Evolutionary conservation across 2,329 filamentous ascomycete genomes (phyloP).

Genomic region (Sporothrix mexicana): DNA sequence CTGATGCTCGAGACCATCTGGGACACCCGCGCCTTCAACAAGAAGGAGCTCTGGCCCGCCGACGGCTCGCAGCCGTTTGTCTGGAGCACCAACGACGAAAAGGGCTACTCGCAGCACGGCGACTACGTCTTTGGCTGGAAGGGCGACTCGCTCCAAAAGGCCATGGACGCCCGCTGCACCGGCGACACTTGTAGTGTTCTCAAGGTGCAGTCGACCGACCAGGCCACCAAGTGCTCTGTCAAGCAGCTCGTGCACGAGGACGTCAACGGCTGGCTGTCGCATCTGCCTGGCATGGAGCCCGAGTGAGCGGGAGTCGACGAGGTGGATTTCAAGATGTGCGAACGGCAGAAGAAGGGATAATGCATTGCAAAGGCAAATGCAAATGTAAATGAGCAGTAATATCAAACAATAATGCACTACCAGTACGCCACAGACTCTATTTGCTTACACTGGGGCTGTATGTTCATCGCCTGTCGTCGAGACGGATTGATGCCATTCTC

Average conservation of each 20-base stretch:
- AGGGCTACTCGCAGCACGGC: conserved; percentile 55
- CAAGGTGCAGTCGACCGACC: conserved; percentile 51
- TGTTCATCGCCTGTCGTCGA: too few relatives aligned
- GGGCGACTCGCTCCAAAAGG: conserved; percentile 54
- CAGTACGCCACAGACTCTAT: too few relatives aligned
- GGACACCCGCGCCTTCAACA: conserved; percentile 51
- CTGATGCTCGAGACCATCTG: conserved; percentile 58
- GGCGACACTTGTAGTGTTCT: conserved; percentile 53
- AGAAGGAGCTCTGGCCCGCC: conserved; percentile 51
- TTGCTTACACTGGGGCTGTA: too few relatives aligned
- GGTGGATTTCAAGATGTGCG: too few relatives aligned
- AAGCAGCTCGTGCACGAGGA: conserved; percentile 14
- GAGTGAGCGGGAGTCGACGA: not conserved
- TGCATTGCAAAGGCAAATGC: too few relatives aligned
- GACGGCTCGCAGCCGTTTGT: conserved; percentile 52
- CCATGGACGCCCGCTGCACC: conserved; percentile 55
- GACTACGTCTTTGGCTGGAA: conserved; percentile 61
- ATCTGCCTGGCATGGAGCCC: conserved; percentile 40
- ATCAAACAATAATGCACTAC: too few relatives aligned
- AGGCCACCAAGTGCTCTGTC: not conserved
- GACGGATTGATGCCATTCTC: too few relatives aligned
- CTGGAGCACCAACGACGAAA: conserved; percentile 52
- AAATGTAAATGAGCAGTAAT: too few relatives aligned
- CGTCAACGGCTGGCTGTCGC: conserved; percentile 34
- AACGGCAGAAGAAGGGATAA: too few relatives aligned